A percentile compares a stretch with the other conserved stretches of the same genome.
These are phyloP conservation scores for Rugosomyces carneus DNA, from an alignment of 1,284 basidiomycete species.

Conservation along the genomic window DNA sequence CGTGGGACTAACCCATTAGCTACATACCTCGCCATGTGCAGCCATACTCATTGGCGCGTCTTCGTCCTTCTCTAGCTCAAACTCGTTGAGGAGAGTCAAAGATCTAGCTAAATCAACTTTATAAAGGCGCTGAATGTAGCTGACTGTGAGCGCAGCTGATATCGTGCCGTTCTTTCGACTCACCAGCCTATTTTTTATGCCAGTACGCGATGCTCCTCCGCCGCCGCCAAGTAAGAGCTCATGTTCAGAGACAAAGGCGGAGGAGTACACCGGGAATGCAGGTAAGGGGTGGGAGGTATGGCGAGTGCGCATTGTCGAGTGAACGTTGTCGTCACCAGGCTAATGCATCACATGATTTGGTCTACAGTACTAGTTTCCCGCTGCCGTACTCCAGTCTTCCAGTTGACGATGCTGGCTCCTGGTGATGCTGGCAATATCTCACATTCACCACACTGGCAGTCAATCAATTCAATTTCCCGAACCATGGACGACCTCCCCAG, in stretches of 20 bases:
- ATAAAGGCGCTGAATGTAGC: conserved; percentile 57
- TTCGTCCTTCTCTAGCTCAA: conserved; percentile 72
- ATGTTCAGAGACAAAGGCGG: conserved; percentile 71
- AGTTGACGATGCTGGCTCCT: conserved; percentile 8
- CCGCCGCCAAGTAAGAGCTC: conserved; percentile 87
- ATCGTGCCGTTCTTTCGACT: conserved; percentile 22
- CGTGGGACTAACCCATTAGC: neutral
- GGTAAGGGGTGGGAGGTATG: conserved; percentile 74
- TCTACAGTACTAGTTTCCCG: too few species aligned
- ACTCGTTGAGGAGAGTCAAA: conserved; percentile 60
- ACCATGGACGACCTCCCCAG: conserved; percentile 44
- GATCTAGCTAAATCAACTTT: conserved; percentile 53
- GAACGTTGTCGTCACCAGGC: neutral
- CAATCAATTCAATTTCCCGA: conserved; percentile 4
- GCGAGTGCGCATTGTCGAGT: conserved; percentile 58
- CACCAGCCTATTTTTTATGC: conserved; percentile 91
- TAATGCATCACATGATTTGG: conserved; percentile 9
- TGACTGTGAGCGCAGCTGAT: conserved; percentile 9
- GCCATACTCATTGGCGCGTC: conserved; percentile 95
- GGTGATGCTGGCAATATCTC: conserved; percentile 3
- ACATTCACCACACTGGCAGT: conserved; percentile 4
- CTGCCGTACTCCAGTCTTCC: too few species aligned
- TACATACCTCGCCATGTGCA: conserved; percentile 52
- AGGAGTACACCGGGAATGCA: conserved; percentile 83
- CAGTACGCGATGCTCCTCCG: conserved; percentile 74